Conservation (phyloP, 768 basidiomycete genomes). For the Boletus barrowsii region DNA sequence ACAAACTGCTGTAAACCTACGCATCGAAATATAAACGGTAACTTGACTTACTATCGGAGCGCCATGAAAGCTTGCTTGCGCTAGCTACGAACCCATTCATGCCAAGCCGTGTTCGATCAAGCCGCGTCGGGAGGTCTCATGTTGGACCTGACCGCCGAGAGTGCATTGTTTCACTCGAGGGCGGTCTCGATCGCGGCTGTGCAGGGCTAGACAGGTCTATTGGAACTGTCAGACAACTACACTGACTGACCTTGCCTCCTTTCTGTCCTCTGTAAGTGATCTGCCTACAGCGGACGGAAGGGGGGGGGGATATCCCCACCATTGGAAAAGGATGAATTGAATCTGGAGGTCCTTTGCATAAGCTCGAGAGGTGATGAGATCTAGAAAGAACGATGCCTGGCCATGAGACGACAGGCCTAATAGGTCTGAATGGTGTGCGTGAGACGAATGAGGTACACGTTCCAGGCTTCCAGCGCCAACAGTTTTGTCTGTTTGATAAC, state of each 20-base stretch:
- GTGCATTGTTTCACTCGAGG: background rate
- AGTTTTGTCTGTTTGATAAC: background rate
- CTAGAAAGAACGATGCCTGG: background rate
- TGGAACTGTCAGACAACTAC: background rate
- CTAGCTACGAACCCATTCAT: no score
- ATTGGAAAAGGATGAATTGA: background rate
- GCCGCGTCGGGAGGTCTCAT: no score
- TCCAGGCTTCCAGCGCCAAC: background rate
- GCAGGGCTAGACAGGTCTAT: background rate
- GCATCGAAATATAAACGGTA: background rate
- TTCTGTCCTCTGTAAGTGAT: slow-evolving; percentile 20
- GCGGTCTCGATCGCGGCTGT: background rate
- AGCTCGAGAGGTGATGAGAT: background rate
- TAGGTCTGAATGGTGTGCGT: background rate
- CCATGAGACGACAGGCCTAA: background rate
- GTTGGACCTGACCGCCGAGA: background rate
- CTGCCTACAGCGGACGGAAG: slow-evolving; percentile 28
- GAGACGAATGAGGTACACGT: background rate
- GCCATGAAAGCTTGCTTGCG: no score
- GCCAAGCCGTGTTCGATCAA: no score
- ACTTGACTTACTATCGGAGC: background rate
- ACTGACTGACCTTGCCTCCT: slow-evolving; percentile 6
- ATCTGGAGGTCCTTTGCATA: background rate
- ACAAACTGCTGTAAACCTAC: slow-evolving; percentile 7
- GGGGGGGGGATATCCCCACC: background rate